These are phyloP conservation scores for Umbelopsis ramanniana DNA, from an alignment of 192 early-diverging fungal genomes.

Conservation along the genomic window DNA sequence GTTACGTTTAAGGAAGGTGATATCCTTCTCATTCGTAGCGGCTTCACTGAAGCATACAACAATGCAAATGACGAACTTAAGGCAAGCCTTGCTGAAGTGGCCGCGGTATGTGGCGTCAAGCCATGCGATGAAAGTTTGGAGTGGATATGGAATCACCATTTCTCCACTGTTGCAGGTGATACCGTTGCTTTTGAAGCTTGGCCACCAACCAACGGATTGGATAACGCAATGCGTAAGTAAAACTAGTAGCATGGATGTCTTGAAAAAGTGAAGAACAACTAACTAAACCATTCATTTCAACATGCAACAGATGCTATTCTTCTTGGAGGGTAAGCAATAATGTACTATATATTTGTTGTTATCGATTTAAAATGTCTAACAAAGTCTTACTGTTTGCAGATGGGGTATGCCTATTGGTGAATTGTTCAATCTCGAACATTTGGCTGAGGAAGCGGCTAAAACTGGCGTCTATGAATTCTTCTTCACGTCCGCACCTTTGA, in stretches of 20 bases:
- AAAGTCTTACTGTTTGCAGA: not conserved
- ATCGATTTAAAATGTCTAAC: not conserved
- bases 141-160: slow-evolving; percentile 42
- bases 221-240: slow-evolving; percentile 31
- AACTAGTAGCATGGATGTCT: not conserved
- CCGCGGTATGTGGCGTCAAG: slow-evolving; percentile 29
- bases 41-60: slow-evolving; percentile 30
- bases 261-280: no score
- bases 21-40: slow-evolving; percentile 34
- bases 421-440: slow-evolving; percentile 32
- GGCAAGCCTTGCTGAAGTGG: not conserved
- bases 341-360: not conserved
- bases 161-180: slow-evolving; percentile 36
- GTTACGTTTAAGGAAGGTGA: slow-evolving; percentile 37
- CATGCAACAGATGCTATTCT: slow-evolving; percentile 26
- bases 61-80: not conserved
- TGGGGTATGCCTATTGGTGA: slow-evolving; percentile 42
- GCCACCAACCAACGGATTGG: slow-evolving; percentile 23
- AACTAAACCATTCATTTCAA: no score
- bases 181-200: slow-evolving; percentile 27
- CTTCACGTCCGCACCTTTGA: slow-evolving; percentile 39
- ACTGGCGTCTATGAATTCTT: slow-evolving; percentile 34
- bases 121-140: slow-evolving; percentile 34
- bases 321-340: slow-evolving; percentile 27
- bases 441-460: slow-evolving; percentile 33